Evolutionary conservation across 2,329 filamentous ascomycete species (phyloP).

Genomic region (Neopestalotiopsis clavispora): DNA sequence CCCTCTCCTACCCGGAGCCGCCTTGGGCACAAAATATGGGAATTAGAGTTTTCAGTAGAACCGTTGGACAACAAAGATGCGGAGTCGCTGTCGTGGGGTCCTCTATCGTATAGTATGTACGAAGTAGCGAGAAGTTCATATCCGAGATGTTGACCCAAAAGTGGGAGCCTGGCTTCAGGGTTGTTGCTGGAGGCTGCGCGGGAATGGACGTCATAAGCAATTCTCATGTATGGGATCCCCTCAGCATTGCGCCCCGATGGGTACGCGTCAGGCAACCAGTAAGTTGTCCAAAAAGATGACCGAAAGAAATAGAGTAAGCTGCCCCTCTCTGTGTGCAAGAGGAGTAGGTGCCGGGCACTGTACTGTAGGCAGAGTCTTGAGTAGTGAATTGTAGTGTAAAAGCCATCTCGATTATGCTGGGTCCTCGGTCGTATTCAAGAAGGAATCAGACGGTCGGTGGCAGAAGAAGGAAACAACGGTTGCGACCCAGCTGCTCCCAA

Average conservation of each 20-base stretch:
- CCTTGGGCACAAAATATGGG: not conserved
- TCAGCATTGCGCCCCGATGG: slow-evolving; percentile 11
- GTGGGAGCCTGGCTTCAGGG: slow-evolving; percentile 4
- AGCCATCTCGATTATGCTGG: not conserved
- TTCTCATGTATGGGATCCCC: not conserved
- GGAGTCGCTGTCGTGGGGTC: not conserved
- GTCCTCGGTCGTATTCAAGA: not conserved
- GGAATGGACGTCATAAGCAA: not conserved
- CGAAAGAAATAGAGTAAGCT: not conserved
- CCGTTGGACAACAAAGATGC: not conserved
- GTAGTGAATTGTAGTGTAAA: too few species aligned
- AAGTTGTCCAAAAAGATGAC: not conserved
- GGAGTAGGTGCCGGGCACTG: not conserved
- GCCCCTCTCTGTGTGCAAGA: not conserved
- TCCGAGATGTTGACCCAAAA: not conserved
- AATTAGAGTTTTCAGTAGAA: not conserved
- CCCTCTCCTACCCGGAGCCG: not conserved
- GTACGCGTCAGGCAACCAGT: slow-evolving; percentile 13
- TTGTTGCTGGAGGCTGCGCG: slow-evolving; percentile 1
- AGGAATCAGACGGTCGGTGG: not conserved
- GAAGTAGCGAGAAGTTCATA: not conserved
- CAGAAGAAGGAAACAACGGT: not conserved
- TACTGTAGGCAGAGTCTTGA: not conserved
- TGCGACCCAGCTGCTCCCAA: not conserved
- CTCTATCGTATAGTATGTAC: not conserved